Percentiles rank a stretch among this genome's conserved stretches.
These are phyloP conservation scores for Tetrapyrgos nigripes DNA, from an alignment of 1,284 basidiomycete genomes.

Conservation along the genomic window DNA sequence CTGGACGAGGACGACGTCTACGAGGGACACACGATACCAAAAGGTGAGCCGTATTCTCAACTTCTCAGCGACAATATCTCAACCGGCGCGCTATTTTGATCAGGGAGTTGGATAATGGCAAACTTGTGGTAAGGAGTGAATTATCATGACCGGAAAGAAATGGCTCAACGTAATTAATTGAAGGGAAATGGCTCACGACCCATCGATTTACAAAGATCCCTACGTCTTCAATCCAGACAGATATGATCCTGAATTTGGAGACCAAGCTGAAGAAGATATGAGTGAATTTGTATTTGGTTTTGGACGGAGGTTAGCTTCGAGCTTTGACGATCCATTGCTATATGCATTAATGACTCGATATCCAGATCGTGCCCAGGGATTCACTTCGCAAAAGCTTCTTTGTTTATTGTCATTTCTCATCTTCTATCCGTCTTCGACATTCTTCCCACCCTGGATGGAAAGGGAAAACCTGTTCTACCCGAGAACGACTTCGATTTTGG, in stretches of 20 bases:
- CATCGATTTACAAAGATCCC: not conserved
- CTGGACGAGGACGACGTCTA: constrained; percentile 4
- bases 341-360: not conserved
- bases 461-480: too few species aligned
- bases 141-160: too few species aligned
- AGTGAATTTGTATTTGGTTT: not conserved
- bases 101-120: too few species aligned
- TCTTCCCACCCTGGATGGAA: too few species aligned
- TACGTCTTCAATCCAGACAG: not conserved
- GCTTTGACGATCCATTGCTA: not conserved
- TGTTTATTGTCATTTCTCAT: too few species aligned
- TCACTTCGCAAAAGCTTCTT: not conserved
- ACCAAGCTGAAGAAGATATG: not conserved
- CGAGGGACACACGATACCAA: not conserved
- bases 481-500: too few species aligned
- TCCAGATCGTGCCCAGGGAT: not conserved
- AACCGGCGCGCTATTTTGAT: too few species aligned
- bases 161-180: too few species aligned
- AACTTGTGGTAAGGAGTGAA: too few species aligned
- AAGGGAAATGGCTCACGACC: not conserved
- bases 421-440: too few species aligned
- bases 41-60: not conserved
- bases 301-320: not conserved
- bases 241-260: not conserved
- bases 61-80: too few species aligned